Percentiles rank a stretch among this genome's conserved stretches.
These are phyloP conservation scores for Debaryomyces psychrophilus DNA, from an alignment of 1,139 yeast genomes.

Conservation along the genomic window DNA sequence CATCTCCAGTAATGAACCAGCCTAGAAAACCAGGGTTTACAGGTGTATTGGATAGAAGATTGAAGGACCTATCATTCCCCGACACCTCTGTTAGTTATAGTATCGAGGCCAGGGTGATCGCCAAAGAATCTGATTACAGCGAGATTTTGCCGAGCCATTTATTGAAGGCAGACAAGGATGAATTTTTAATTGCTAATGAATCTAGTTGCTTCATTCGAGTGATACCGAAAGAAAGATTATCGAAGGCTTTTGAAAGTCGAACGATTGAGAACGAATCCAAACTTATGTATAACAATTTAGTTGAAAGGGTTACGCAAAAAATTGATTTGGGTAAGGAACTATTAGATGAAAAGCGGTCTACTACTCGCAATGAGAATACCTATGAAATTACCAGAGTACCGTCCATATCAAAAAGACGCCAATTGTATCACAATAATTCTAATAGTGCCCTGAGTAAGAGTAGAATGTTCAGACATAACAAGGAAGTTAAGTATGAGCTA, in stretches of 20 bases:
- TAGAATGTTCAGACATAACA: background rate
- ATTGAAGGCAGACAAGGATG: conserved; percentile 28
- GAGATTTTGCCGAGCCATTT: conserved; percentile 20
- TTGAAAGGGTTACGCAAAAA: conserved; percentile 29
- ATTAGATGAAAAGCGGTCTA: conserved; percentile 10
- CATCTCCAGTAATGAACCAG: background rate
- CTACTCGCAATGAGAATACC: conserved; percentile 7
- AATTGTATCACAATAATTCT: conserved; percentile 31
- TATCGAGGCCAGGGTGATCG: conserved; percentile 42
- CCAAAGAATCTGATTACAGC: conserved; percentile 36
- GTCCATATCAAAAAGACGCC: conserved; percentile 35
- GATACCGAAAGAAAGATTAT: conserved; percentile 27
- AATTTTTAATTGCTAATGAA: conserved; percentile 42
- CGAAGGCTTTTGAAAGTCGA: conserved; percentile 31
- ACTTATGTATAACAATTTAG: conserved; percentile 30
- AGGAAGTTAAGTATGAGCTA: conserved; percentile 28
- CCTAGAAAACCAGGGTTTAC: conserved; percentile 2
- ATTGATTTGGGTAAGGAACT: conserved; percentile 30
- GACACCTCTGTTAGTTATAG: conserved; percentile 40
- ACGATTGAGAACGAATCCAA: conserved; percentile 40
- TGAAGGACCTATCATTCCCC: conserved; percentile 36
- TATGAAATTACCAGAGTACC: conserved; percentile 25
- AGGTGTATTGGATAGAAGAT: conserved; percentile 26
- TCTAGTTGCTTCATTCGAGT: conserved; percentile 33
- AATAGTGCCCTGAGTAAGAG: background rate